Base-by-base conservation (phyloP, 169 alveolate species). In the Plasmodium gallinaceum region DNA sequence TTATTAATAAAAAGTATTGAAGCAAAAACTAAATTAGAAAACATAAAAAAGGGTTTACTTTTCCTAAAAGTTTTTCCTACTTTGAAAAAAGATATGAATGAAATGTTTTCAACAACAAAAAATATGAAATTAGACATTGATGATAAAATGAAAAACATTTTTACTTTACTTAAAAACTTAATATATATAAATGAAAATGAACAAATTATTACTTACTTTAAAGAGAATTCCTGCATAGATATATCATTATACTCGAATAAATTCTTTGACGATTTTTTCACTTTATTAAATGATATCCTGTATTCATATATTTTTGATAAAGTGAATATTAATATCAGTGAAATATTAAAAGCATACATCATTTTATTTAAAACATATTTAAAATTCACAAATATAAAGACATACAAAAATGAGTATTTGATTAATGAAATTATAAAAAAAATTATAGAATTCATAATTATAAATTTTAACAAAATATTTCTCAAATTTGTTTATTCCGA, bases 131-230 rank as follows among this genome's bases (percentile, higher is more conserved):
- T 66, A 46, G 80, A 66, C 5, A 18, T 39, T 24, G 58, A 80
- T 12, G 90, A 80, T 37, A 80, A 80, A 51, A 46, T 80, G 14
- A 66, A 80, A 8, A 80, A 66, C 22, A 71, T 60, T 12, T 32
- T 43, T 16, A 45, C 48, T 2, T 39, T 80, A 39, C 26, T 66
- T 64, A 57, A 54, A n/a, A 48, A 80, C 54, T 52, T 80, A 70
- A 24, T 66, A 22, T 80, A 80, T 71, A 80, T 80, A 6, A 80
- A 66, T 51, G 90, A 80, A 54, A 74, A 80, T 52, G 83, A 80
- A 37, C 83, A 80, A 18, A 80, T 80, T 37, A 68, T 80, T 42
- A 18, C 68, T 2, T 52, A 80, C 65, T 66, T 80, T 32, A 80
- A 68, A 65, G 43, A 39, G 3, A n/a, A 66, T 5, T n/a, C 74